Base-by-base conservation (phyloP, 176 grass and related monocot genomes). In the Dactylis glomerata region DNA sequence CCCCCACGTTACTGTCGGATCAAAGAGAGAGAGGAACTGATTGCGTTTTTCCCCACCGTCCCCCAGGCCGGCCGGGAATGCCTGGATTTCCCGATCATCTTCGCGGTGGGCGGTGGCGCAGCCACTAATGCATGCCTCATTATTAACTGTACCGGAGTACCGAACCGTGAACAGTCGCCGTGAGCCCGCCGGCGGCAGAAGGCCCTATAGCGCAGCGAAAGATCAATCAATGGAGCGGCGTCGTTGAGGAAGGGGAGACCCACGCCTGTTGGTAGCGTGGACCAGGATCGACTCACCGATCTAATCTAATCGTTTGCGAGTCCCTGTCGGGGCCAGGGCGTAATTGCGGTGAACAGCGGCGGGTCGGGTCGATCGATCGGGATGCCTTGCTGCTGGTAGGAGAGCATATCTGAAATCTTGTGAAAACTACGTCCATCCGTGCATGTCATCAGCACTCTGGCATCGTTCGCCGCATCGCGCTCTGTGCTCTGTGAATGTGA, bases 201-300 rank as follows among this genome's bases (percentile, higher is more conserved):
- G 68, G 38, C 68, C 68, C 68, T 44, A 70, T 51, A 61, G 78
- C 45, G 46, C 24, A 40, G 75, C 59, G 38, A 76, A 50, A 62
- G 65, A 32, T 51, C 49, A 1, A 51, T 20, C 41, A 42, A 11
- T 64, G 69, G 74, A 10, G 76, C 26, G 63, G 73, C 52, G 26
- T 5, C 15, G 49, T 75, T 30, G 87, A 66, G 27, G 42, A 13
- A 45, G 19, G 5, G n/a, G 77, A 76, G 83, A 72, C 83, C 84
- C 89, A 87, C 81, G 81, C 76, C 89, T 87, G 81, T 84, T 73
- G 80, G 51, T 67, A 31, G 13, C 75, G 67, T 76, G 85, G 89
- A 66, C 75, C 85, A 75, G 58, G 67, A 17, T 73, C 41, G 69
- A 27, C 41, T 15, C 22, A 76, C 49, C 69, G 23, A 85, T 90